A percentile compares a stretch with the other conserved stretches of the same genome.
Conservation (phyloP, 192 early-diverging fungal species). For the Backusella macrospora region DNA sequence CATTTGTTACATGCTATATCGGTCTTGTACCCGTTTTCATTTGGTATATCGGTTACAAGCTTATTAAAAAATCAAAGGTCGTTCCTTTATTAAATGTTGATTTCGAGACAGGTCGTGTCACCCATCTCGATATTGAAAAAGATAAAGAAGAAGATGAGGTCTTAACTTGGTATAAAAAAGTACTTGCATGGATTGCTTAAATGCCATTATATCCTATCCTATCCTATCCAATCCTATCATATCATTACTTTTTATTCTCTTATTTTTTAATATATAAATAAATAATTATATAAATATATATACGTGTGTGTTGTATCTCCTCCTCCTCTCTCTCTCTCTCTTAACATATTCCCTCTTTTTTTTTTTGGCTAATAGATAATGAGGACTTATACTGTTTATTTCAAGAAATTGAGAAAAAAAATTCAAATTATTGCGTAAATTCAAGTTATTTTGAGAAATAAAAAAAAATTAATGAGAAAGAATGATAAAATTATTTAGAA, state of each 20-base stretch:
- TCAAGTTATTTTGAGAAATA: too few species aligned
- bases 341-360: not conserved
- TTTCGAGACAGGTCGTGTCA: conserved; percentile 56
- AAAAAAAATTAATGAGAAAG: too few species aligned
- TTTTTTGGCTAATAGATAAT: not conserved
- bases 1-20: conserved; percentile 61
- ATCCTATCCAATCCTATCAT: too few species aligned
- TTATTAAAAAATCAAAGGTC: conserved; percentile 57
- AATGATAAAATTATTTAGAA: too few species aligned
- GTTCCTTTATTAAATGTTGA: conserved; percentile 63
- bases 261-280: too few species aligned
- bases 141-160: conserved; percentile 14
- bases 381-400: too few species aligned
- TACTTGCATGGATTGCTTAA: conserved; percentile 16
- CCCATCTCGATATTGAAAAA: conserved; percentile 25
- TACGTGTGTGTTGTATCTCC: not conserved
- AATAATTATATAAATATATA: not conserved
- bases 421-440: too few species aligned
- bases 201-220: not conserved
- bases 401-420: too few species aligned
- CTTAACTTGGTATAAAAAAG: conserved; percentile 15
- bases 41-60: conserved; percentile 65
- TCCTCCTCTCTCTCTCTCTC: not conserved
- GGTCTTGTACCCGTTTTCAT: conserved; percentile 60
- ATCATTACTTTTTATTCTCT: not conserved